Conservation (phyloP, 148 eudicot genomes). For the Arctostaphylos glauca region DNA sequence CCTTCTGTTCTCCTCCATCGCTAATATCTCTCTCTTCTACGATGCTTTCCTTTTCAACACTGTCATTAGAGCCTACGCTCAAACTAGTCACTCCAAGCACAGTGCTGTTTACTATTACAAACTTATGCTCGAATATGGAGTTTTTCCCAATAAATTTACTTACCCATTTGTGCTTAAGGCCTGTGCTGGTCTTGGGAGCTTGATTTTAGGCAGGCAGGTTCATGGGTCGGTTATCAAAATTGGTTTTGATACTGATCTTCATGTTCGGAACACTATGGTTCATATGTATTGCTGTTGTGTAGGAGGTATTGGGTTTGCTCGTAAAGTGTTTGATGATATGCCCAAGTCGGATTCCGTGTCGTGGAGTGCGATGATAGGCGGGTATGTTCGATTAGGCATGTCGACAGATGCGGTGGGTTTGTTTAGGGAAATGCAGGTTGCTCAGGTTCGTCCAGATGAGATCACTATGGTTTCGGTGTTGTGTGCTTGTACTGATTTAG, state of each 20-base stretch:
- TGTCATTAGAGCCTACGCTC: constrained; percentile 47
- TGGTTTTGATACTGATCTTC: constrained; percentile 47
- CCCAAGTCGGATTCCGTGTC: constrained; percentile 38
- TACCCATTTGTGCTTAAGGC: constrained; percentile 68
- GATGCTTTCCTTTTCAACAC: constrained; percentile 68
- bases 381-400: constrained; percentile 43
- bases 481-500: constrained; percentile 65
- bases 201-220: constrained; percentile 48
- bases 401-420: constrained; percentile 47
- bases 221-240: constrained; percentile 52
- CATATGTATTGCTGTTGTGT: constrained; percentile 55
- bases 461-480: constrained; percentile 58
- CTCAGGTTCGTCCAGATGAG: constrained; percentile 50
- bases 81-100: constrained; percentile 29
- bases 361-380: constrained; percentile 67
- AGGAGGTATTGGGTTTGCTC: constrained; percentile 38
- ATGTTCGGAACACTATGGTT: constrained; percentile 59
- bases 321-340: constrained; percentile 68
- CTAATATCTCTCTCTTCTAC: constrained; percentile 25
- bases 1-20: constrained; percentile 37
- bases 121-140: constrained; percentile 30
- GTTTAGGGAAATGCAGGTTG: constrained; percentile 59
- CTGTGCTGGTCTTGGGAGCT: constrained; percentile 48
- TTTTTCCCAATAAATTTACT: constrained; percentile 63
- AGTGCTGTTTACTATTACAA: constrained; percentile 30